Evolutionary conservation across 169 alveolate genomes (phyloP).

Genomic region (Eimeria tenella): DNA sequence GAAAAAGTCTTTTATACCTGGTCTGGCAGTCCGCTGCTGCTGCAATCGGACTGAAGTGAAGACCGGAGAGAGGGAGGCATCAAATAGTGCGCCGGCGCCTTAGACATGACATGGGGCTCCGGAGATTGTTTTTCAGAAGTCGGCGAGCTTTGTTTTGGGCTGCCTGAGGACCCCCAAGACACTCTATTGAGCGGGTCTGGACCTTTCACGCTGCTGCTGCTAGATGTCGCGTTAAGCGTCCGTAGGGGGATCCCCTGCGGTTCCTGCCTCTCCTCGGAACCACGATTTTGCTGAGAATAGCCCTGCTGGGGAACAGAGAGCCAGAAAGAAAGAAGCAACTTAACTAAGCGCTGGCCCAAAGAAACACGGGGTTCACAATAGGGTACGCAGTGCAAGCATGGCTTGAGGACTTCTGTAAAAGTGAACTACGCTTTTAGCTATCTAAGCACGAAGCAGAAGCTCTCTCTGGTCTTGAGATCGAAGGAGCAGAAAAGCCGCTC

Average conservation of each 20-base stretch:
- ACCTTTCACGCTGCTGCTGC: not conserved
- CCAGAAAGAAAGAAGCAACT: too few species aligned
- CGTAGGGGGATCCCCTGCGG: slow-evolving; percentile 1
- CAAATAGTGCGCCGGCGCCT: not conserved
- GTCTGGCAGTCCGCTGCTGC: not conserved
- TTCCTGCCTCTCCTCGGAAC: not conserved
- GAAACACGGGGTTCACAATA: too few species aligned
- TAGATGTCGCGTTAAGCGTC: not conserved
- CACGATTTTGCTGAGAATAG: not conserved
- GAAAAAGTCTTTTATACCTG: not conserved
- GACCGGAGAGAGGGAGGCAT: slow-evolving; percentile 26
- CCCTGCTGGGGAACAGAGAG: not conserved
- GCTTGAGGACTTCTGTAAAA: too few species aligned
- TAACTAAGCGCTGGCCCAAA: too few species aligned
- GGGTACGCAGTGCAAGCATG: too few species aligned
- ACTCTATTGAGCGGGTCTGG: slow-evolving; percentile 18
- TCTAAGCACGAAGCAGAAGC: not conserved
- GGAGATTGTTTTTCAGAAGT: not conserved
- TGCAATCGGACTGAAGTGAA: not conserved
- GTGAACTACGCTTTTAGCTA: too few species aligned
- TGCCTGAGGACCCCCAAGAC: slow-evolving; percentile 7
- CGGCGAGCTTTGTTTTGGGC: not conserved
- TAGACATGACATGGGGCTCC: not conserved
- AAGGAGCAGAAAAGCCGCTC: not conserved
- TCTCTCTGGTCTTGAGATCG: too few species aligned